phyloP scores from a whole-genome alignment of 305 asterid genomes.

The Plantago lanceolata region DNA sequence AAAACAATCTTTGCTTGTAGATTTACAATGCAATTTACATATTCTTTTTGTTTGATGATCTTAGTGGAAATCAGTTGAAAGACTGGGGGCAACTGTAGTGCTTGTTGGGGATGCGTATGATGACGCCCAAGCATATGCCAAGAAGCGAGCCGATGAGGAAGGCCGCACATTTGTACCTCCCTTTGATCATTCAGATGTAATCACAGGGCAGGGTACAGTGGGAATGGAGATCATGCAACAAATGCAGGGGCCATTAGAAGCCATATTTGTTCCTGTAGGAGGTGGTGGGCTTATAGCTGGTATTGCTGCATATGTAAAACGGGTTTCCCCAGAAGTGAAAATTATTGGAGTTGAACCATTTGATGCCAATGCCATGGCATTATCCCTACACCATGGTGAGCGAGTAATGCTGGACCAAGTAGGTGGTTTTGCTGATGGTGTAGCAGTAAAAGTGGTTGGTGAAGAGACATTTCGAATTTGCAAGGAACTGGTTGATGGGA shows the following conservation, averaged over 20 bases:
- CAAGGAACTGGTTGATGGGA: slow-evolving; percentile 71
- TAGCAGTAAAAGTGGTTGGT: slow-evolving; percentile 91
- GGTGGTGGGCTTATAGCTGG: slow-evolving; percentile 97
- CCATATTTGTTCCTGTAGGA: slow-evolving; percentile 89
- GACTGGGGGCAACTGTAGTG: slow-evolving; percentile 82
- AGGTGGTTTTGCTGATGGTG: slow-evolving; percentile 97
- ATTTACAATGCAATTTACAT: slow-evolving; percentile 13
- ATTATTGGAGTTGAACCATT: slow-evolving; percentile 90
- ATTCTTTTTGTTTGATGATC: slow-evolving; percentile 22
- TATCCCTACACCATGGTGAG: slow-evolving; percentile 67
- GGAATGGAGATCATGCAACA: slow-evolving; percentile 93
- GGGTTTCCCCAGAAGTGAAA: slow-evolving; percentile 80
- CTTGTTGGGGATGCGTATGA: slow-evolving; percentile 82
- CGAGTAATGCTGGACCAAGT: slow-evolving; percentile 84
- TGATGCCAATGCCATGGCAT: slow-evolving; percentile 95
- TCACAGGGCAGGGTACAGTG: slow-evolving; percentile 82
- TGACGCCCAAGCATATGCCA: slow-evolving; percentile 89
- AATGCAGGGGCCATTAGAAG: slow-evolving; percentile 54
- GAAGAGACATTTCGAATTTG: slow-evolving; percentile 79
- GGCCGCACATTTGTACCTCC: slow-evolving; percentile 85
- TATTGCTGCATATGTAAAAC: slow-evolving; percentile 82
- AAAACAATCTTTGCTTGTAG: no score
- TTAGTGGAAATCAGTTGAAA: slow-evolving; percentile 81
- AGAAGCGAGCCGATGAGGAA: slow-evolving; percentile 63
- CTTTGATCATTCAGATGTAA: slow-evolving; percentile 90